A percentile compares a stretch with the other conserved stretches of the same genome.
These are phyloP conservation scores for Heritiera fomes DNA, from an alignment of 345 rosid genomes.

Conservation along the genomic window DNA sequence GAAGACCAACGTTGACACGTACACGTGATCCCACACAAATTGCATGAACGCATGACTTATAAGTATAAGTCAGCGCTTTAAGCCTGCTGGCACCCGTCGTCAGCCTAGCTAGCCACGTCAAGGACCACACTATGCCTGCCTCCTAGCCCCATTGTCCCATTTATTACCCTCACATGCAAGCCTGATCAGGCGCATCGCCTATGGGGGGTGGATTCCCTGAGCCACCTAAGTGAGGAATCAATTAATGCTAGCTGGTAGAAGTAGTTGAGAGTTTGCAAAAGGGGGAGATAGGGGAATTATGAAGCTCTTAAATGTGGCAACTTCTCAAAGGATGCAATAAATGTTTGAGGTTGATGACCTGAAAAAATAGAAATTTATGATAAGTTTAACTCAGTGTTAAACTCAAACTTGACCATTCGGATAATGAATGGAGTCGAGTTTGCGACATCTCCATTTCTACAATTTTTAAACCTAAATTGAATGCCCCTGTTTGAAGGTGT, in stretches of 20 bases:
- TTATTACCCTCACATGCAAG: slow-evolving; percentile 40
- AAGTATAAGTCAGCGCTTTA: slow-evolving; percentile 22
- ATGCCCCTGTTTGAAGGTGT: no score
- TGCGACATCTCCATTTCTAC: no score
- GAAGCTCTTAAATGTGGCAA: slow-evolving; percentile 23
- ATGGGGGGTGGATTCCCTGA: not conserved
- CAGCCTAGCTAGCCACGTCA: not conserved
- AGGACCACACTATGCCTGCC: slow-evolving; percentile 33
- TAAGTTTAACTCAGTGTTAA: no score
- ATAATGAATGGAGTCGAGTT: no score
- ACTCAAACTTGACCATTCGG: no score
- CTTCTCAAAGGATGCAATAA: no score
- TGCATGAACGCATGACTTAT: not conserved
- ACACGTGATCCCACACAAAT: slow-evolving; percentile 20
- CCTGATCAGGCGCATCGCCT: not conserved
- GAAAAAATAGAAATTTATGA: no score
- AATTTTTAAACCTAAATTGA: no score
- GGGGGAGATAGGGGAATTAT: not conserved
- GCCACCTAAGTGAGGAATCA: slow-evolving; percentile 19
- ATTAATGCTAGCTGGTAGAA: not conserved
- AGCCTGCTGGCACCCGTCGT: not conserved
- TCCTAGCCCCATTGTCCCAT: slow-evolving; percentile 16
- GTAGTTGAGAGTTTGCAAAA: slow-evolving; percentile 17
- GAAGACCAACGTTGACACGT: slow-evolving; percentile 14
- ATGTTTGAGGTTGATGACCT: no score